Conservation (phyloP, 257 asterid species). For the Nicotiana sylvestris region DNA sequence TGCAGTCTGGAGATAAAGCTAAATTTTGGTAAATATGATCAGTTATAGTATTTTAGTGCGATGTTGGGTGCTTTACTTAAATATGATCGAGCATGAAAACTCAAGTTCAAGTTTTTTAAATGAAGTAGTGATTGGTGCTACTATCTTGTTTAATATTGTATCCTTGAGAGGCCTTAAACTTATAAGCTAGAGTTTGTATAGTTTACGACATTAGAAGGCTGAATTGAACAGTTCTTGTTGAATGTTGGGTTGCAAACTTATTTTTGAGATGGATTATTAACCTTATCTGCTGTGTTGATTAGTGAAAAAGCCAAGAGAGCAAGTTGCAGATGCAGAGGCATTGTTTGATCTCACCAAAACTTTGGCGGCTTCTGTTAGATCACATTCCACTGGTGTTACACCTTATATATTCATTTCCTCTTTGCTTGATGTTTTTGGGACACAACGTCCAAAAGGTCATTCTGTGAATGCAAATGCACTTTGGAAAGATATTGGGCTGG, state of each 20-base stretch:
- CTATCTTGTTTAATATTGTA: background rate
- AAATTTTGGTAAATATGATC: background rate
- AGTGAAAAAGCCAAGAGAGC: constrained; percentile 58
- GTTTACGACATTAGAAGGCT: background rate
- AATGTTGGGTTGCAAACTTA: background rate
- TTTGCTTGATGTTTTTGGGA: constrained; percentile 30
- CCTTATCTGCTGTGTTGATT: background rate
- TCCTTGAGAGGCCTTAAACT: background rate
- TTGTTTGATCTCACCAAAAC: constrained; percentile 36
- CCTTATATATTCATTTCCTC: constrained; percentile 40
- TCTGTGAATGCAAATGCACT: background rate
- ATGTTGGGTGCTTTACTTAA: background rate
- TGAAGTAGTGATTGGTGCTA: background rate
- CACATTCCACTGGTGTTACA: constrained; percentile 25
- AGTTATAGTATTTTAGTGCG: background rate
- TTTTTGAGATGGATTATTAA: background rate
- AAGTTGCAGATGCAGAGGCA: constrained; percentile 63
- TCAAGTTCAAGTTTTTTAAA: background rate
- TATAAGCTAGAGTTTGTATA: background rate
- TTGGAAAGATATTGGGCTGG: constrained; percentile 35
- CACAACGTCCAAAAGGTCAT: background rate
- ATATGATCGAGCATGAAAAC: background rate
- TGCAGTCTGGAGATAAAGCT: background rate
- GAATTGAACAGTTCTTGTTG: background rate
- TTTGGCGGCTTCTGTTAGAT: constrained; percentile 34